phyloP scores from a whole-genome alignment of 768 basidiomycete genomes.

The Trametes cinnabarina region DNA sequence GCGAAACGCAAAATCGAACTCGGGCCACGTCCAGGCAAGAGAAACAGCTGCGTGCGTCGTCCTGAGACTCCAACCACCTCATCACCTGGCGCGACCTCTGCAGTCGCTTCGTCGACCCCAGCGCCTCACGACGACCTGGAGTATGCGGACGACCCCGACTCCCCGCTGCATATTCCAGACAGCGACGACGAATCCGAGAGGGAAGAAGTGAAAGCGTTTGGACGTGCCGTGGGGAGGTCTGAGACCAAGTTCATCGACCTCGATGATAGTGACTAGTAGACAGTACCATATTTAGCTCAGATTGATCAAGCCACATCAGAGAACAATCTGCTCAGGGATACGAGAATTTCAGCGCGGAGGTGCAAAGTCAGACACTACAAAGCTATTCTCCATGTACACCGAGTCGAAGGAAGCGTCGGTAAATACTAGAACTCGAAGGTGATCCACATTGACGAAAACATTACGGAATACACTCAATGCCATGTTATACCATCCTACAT shows the following conservation, averaged over 20 bases:
- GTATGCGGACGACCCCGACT: slow-evolving; percentile 8
- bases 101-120: neutral
- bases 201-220: slow-evolving; percentile 12
- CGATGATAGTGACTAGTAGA: slow-evolving; percentile 25
- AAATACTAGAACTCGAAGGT: too few species aligned
- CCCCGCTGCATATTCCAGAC: slow-evolving; percentile 22
- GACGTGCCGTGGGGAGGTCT: slow-evolving; percentile 5
- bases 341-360: too few species aligned
- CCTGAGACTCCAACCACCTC: slow-evolving; percentile 46
- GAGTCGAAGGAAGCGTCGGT: too few species aligned
- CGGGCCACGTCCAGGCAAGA: slow-evolving; percentile 62
- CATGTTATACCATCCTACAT: slow-evolving; percentile 4
- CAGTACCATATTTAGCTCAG: too few species aligned
- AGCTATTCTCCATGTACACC: too few species aligned
- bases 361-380: too few species aligned
- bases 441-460: too few species aligned
- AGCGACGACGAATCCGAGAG: slow-evolving; percentile 30
- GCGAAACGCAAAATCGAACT: slow-evolving; percentile 53
- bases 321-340: too few species aligned
- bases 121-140: slow-evolving; percentile 9
- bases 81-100: slow-evolving; percentile 28
- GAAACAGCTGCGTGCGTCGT: slow-evolving; percentile 47
- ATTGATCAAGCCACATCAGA: too few species aligned
- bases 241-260: slow-evolving; percentile 23
- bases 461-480: too few species aligned